These are phyloP conservation scores for Pleurotus salmoneostramineus DNA, from an alignment of 768 basidiomycete genomes.

Conservation along the genomic window DNA sequence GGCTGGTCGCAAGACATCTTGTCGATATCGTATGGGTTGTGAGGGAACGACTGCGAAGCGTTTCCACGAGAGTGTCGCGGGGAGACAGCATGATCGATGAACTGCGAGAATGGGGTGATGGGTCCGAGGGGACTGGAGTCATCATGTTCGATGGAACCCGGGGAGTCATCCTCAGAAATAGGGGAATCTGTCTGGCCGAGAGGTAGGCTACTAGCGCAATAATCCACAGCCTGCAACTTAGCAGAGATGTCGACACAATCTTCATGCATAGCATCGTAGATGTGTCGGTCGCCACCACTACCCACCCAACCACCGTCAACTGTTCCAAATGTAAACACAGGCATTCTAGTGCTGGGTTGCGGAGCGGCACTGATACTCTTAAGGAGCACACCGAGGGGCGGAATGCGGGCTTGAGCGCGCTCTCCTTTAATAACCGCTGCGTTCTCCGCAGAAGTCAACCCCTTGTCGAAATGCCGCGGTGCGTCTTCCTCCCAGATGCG, in stretches of 20 bases:
- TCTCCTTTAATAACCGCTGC: constrained; percentile 82
- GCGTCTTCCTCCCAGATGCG: constrained; percentile 61
- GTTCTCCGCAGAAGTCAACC: constrained; percentile 78
- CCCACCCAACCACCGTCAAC: neutral
- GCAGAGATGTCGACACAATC: neutral
- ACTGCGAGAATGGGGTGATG: constrained; percentile 73
- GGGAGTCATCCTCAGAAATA: constrained; percentile 62
- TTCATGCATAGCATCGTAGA: neutral
- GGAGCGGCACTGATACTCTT: constrained; percentile 14
- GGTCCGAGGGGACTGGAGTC: constrained; percentile 72
- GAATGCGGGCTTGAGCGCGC: constrained; percentile 81
- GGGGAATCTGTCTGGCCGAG: constrained; percentile 30
- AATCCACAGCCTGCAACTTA: neutral
- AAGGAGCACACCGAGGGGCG: constrained; percentile 53
- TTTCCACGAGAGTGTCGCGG: constrained; percentile 16
- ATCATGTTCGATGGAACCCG: constrained; percentile 47
- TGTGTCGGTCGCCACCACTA: neutral
- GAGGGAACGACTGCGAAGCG: too few species aligned
- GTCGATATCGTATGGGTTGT: too few species aligned
- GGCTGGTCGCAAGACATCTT: too few species aligned
- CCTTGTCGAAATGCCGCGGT: constrained; percentile 47
- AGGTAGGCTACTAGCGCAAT: neutral
- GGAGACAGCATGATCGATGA: constrained; percentile 68
- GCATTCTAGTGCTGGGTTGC: constrained; percentile 9
- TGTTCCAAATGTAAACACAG: constrained; percentile 1